Evolutionary conservation across 768 basidiomycete species (phyloP), one percentile per base, ranked within the genome.

Genomic region (Albatrellus ellisii): DNA sequence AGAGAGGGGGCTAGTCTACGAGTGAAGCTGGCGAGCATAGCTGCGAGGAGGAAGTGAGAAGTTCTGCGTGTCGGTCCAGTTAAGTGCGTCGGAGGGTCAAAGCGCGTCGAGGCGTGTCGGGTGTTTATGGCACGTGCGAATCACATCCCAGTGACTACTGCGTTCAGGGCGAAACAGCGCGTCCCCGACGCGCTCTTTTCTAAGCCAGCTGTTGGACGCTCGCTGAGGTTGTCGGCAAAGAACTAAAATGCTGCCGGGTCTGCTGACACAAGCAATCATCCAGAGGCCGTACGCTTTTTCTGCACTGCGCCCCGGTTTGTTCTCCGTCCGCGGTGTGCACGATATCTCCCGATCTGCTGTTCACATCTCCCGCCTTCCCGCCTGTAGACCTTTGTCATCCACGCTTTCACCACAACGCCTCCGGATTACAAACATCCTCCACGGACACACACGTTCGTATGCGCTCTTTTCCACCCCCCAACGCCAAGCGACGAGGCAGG

Each of bases 11-110:
- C 36, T 26, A 47, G 50, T 45, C 52, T 56, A 32, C 54, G 50
- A 25, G 51, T 34, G 21, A 49, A 38, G 25, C 50, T 33, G 15
- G 57, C 46, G 52, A 56, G 45, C 56, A 60, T 58, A 46, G 28
- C 24, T 25, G 31, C 10, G 17, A 15, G 15, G 17, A 22, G 40
- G 11, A 33, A 15, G 28, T 39, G 24, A n/a, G n/a, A n/a, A n/a
- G n/a, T n/a, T n/a, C n/a, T n/a, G n/a, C n/a, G n/a, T n/a, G n/a
- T n/a, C n/a, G n/a, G n/a, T n/a, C n/a, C n/a, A n/a, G n/a, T 4
- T 17, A 17, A 1, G 29, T 17, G 7, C 29, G 29, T 14, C 14
- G 12, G 29, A 12, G 29, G 17, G 29, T 12, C 4, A 31, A 31
- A 2, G 29, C 29, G 17, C 17, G 12, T 7, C 29, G 12, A 2